phyloP scores from a whole-genome alignment of 1,284 basidiomycete genomes.

The Mycocalia duriaeana region DNA sequence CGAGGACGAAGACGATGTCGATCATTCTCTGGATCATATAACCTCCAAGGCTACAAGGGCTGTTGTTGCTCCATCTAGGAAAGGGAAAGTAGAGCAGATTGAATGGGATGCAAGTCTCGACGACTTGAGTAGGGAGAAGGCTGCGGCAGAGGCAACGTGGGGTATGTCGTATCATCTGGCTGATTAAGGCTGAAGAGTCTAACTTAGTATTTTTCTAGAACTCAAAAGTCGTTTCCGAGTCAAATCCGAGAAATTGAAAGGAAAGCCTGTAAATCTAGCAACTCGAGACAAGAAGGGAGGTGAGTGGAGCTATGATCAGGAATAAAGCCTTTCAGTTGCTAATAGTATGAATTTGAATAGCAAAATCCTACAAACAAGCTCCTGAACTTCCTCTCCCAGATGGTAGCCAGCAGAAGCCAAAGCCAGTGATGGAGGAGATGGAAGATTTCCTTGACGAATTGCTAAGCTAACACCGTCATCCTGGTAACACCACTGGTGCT shows the following conservation, averaged over 20 bases:
- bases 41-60: conserved; percentile 21
- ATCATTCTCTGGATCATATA: conserved; percentile 52
- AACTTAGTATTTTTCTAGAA: too few species aligned
- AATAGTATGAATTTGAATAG: conserved; percentile 16
- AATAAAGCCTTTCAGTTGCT: background rate
- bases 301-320: background rate
- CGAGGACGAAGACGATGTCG: conserved; percentile 58
- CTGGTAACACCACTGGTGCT: too few species aligned
- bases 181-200: background rate
- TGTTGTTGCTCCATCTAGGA: conserved; percentile 31
- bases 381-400: conserved; percentile 48
- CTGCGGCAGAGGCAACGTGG: conserved; percentile 65
- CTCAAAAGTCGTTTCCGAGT: conserved; percentile 63
- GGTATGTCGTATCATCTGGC: conserved; percentile 41
- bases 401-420: conserved; percentile 24
- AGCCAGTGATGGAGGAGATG: conserved; percentile 55
- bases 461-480: conserved; percentile 20
- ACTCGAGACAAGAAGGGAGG: background rate
- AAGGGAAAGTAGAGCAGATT: conserved; percentile 59
- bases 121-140: conserved; percentile 61
- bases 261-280: background rate
- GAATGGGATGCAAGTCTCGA: conserved; percentile 66
- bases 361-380: conserved; percentile 39
- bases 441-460: conserved; percentile 72
- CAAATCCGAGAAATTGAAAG: conserved; percentile 43